Percentiles rank a stretch among this genome's conserved stretches.
Evolutionary conservation across 2,329 filamentous ascomycete genomes (phyloP).

Genomic region (Phialophora chinensis): DNA sequence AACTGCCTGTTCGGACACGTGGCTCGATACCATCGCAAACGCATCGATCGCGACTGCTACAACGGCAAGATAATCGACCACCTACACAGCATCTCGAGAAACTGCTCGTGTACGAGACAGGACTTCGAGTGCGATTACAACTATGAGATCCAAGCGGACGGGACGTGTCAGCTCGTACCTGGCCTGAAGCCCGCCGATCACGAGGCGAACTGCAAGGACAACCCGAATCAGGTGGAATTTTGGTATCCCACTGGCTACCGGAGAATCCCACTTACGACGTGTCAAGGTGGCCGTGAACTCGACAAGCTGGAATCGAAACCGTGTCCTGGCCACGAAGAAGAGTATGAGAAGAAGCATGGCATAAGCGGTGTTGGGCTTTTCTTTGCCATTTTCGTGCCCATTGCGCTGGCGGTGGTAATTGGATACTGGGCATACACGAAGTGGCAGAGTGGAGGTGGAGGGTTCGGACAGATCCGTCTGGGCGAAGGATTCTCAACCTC

Average conservation of each 20-base stretch:
- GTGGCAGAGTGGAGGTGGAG: conserved; percentile 73
- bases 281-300: conserved; percentile 73
- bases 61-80: conserved; percentile 66
- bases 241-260: conserved; percentile 88
- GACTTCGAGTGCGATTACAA: conserved; percentile 99
- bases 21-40: conserved; percentile 89
- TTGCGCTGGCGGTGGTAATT: conserved; percentile 70
- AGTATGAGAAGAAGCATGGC: conserved; percentile 76
- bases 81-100: conserved; percentile 70
- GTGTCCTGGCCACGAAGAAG: conserved; percentile 80
- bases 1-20: conserved; percentile 93
- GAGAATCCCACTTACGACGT: conserved; percentile 87
- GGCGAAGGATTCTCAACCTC: conserved; percentile 64
- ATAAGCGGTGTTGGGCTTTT: conserved; percentile 77
- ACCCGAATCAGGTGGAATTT: conserved; percentile 77
- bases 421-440: conserved; percentile 72
- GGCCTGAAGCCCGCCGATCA: conserved; percentile 72
- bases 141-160: conserved; percentile 78
- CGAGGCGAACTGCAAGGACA: conserved; percentile 60
- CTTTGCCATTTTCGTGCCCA: conserved; percentile 79
- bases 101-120: conserved; percentile 81
- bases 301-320: conserved; percentile 70
- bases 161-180: conserved; percentile 75
- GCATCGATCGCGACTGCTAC: conserved; percentile 76
- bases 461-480: conserved; percentile 89